These are phyloP conservation scores for Verticillium albo-atrum DNA, from an alignment of 2,329 filamentous ascomycete genomes.

Conservation along the genomic window DNA sequence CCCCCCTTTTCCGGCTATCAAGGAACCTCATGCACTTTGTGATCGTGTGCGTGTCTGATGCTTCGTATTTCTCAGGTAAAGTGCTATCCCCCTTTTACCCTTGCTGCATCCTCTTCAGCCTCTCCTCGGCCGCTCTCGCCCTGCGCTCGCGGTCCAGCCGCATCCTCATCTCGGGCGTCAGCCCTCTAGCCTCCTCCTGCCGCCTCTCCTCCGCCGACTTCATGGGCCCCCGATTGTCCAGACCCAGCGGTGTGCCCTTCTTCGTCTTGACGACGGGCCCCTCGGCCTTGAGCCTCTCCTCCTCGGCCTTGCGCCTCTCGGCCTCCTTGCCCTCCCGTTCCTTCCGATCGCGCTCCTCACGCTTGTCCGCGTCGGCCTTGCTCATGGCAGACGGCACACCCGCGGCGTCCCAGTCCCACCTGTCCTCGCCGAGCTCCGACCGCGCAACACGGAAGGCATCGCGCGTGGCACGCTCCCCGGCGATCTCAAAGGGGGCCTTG, in stretches of 20 bases:
- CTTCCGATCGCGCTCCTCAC: slow-evolving; percentile 65
- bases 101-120: slow-evolving; percentile 65
- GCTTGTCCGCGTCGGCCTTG: slow-evolving; percentile 64
- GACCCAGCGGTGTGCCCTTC: slow-evolving; percentile 38
- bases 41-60: neutral
- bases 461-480: slow-evolving; percentile 78
- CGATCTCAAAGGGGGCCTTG: slow-evolving; percentile 82
- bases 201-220: slow-evolving; percentile 78
- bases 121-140: slow-evolving; percentile 86
- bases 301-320: slow-evolving; percentile 67
- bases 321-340: slow-evolving; percentile 65
- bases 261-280: slow-evolving; percentile 54
- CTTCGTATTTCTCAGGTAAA: neutral
- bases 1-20: too few species aligned
- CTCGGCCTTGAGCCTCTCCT: slow-evolving; percentile 66
- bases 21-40: too few species aligned
- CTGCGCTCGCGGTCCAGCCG: slow-evolving; percentile 82
- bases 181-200: slow-evolving; percentile 76
- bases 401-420: slow-evolving; percentile 75
- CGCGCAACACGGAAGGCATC: slow-evolving; percentile 91
- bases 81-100: slow-evolving; percentile 5
- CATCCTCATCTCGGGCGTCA: slow-evolving; percentile 84
- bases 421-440: slow-evolving; percentile 69
- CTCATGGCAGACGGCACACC: slow-evolving; percentile 68
- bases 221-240: slow-evolving; percentile 52